Conservation (phyloP, 345 rosid species). For the Melaleuca alternifolia region DNA sequence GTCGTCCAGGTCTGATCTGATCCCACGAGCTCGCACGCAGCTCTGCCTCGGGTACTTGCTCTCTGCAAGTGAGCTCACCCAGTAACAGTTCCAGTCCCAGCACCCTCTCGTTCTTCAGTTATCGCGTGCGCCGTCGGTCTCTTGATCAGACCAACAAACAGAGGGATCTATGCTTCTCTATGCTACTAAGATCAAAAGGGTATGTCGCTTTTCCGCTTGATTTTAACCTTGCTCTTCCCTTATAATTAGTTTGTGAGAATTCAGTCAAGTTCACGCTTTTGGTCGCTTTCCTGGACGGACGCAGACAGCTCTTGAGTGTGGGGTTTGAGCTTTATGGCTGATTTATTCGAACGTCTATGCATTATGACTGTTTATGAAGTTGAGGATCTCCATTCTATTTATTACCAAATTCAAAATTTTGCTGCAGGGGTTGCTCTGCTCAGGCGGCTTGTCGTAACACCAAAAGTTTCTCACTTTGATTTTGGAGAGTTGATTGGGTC, state of each 20-base stretch:
- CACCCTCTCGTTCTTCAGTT: background rate
- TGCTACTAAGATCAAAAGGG: slow-evolving; percentile 15
- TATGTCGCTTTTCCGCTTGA: background rate
- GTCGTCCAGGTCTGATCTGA: slow-evolving; percentile 2
- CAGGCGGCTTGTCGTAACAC: background rate
- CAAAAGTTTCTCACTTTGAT: background rate
- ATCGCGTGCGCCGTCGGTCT: slow-evolving; percentile 11
- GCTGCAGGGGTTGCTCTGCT: background rate
- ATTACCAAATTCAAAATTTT: background rate
- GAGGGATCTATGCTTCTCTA: background rate
- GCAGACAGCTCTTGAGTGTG: background rate
- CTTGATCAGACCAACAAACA: background rate
- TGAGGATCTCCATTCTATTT: background rate
- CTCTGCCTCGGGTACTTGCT: slow-evolving; percentile 1
- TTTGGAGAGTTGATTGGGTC: background rate
- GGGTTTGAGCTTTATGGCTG: background rate
- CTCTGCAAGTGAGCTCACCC: background rate
- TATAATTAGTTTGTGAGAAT: background rate
- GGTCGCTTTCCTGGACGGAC: background rate
- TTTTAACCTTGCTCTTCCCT: background rate
- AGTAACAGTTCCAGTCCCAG: background rate
- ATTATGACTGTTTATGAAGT: background rate
- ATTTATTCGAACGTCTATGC: background rate
- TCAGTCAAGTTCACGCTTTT: background rate
- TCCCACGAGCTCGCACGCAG: slow-evolving; percentile 1